Base-by-base conservation (phyloP, 352 stramenopile genomes). In the Globisporangium heterothallicum region DNA sequence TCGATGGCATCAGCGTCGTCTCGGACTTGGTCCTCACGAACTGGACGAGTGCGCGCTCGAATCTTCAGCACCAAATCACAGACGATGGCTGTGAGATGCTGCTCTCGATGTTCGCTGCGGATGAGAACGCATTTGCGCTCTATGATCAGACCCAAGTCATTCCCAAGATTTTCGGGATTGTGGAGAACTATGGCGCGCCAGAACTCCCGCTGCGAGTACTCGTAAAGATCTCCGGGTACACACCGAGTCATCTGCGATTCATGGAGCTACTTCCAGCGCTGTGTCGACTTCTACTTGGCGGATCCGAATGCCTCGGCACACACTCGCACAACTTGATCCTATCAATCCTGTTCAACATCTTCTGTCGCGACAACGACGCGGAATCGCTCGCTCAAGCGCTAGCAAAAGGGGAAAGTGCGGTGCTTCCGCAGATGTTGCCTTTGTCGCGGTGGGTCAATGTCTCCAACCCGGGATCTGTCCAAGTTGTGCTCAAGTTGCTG, bases 281-380 rank as follows among this genome's bases (percentile, higher is more conserved):
- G 2, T 74, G 62, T 44, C 14, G 14, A 0, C 45, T 77, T 4
- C 26, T 77, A 4, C 1, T 36, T 12, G 52, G 56, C 1, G 13
- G 41, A 1, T 42, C 24, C 3, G 36, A 49, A 16, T 7, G 22
- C 4, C 53, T 71, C 19, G 36, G 43, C 13, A 51, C 36, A 7
- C 14, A 49, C 19, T 44, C 57, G 4, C 57, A 67, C 19, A 54
- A 71, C n/a, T 43, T 75, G 6, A 49, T 88, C 5, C 59, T 90
- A 0, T 66, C 54, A 2, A 77, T 88, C 6, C 42, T 90, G 8
- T 83, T 67, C 53, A 86, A 88, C n/a, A 42, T 87, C 0, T 87
- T 84, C 29, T 72, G 72, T n/a, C 65, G 68, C 18, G 29, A 16
- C 21, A 42, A 41, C 3, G 61, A 70, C 2, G 52, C 45, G 1